Evolutionary conservation across 75 land plant species (phyloP).

Genomic region (Sequoia sempervirens): DNA sequence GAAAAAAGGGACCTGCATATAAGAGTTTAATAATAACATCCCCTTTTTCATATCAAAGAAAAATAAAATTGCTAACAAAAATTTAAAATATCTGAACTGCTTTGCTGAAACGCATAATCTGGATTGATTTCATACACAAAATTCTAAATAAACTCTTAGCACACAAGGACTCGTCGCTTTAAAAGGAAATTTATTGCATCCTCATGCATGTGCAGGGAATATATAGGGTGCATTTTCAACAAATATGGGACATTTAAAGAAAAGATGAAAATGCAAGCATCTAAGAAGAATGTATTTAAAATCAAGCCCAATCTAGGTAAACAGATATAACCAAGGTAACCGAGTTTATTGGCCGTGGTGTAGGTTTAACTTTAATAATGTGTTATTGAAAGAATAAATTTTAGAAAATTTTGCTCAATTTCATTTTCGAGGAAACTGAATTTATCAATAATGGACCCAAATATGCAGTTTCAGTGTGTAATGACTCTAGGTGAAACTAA

Average conservation of each 20-base stretch:
- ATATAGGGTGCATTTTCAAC: neutral
- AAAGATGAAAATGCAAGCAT: neutral
- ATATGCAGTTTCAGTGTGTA: neutral
- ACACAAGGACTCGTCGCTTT: neutral
- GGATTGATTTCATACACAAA: neutral
- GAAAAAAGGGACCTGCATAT: slow-evolving; percentile 82
- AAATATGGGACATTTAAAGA: neutral
- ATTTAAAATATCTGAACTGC: neutral
- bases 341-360: neutral
- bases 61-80: neutral
- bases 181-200: neutral
- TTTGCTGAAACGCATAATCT: neutral
- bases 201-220: neutral
- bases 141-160: neutral
- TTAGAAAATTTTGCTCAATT: neutral
- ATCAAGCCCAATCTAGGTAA: neutral
- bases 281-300: neutral
- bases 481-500: neutral
- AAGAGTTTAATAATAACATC: neutral
- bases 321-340: neutral
- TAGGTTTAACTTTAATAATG: neutral
- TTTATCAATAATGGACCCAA: neutral
- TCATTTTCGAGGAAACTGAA: neutral
- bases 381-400: neutral
- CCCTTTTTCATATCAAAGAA: neutral